Evolutionary conservation across 495 filamentous ascomycete species (phyloP).

Genomic region (Aspergillus baeticus): DNA sequence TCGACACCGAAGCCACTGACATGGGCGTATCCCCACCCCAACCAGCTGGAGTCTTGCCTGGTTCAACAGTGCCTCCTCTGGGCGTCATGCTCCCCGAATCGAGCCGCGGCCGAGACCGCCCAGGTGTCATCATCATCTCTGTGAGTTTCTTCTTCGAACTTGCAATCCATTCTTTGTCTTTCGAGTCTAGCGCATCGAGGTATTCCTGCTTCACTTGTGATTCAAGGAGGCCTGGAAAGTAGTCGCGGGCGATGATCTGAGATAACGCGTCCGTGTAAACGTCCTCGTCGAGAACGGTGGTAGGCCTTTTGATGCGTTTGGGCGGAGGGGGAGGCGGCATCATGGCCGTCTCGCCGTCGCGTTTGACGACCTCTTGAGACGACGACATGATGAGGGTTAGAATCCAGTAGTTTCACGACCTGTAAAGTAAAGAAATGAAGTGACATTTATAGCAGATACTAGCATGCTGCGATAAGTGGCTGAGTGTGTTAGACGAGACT

Average conservation of each 20-base stretch:
- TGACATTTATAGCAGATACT: background rate
- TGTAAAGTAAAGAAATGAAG: background rate
- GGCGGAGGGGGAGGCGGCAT: slow-evolving; percentile 90
- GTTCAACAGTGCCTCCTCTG: slow-evolving; percentile 45
- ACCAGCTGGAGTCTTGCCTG: slow-evolving; percentile 41
- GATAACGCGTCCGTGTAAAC: slow-evolving; percentile 87
- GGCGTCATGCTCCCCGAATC: slow-evolving; percentile 25
- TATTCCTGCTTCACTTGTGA: slow-evolving; percentile 87
- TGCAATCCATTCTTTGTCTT: slow-evolving; percentile 82
- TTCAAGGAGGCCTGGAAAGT: slow-evolving; percentile 90
- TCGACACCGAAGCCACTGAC: slow-evolving; percentile 50
- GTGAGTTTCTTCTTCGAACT: slow-evolving; percentile 70
- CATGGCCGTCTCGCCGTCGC: slow-evolving; percentile 61
- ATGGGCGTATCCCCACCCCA: slow-evolving; percentile 68
- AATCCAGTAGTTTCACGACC: too few species aligned
- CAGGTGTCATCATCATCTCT: slow-evolving; percentile 76
- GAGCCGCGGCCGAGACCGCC: slow-evolving; percentile 40
- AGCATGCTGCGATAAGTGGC: background rate
- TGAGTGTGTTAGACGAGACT: background rate
- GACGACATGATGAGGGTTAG: slow-evolving; percentile 9
- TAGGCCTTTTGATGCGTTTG: slow-evolving; percentile 90
- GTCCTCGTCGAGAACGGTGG: slow-evolving; percentile 90
- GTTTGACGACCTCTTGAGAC: slow-evolving; percentile 39
- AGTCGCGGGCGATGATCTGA: slow-evolving; percentile 94
- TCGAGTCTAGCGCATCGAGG: slow-evolving; percentile 82